Percentiles rank a stretch among this genome's conserved stretches.
Conservation (phyloP, 2,329 filamentous ascomycete species). For the Trichoderma gracile region DNA sequence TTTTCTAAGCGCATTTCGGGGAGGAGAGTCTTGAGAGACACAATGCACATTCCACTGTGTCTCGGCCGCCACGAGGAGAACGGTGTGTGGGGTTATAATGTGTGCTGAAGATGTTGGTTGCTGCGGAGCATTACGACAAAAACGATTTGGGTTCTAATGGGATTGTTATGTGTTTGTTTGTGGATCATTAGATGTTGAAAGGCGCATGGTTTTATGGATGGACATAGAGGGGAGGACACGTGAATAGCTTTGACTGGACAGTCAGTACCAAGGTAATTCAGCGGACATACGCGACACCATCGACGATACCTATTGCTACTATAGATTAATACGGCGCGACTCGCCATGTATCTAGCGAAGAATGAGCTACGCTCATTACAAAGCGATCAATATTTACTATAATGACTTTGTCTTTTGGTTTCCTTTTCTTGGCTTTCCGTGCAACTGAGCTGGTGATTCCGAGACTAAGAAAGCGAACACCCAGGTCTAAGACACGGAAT, state of each 20-base stretch:
- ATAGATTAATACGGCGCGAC: constrained; percentile 25
- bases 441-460: no score
- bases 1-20: constrained; percentile 30
- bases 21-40: not conserved
- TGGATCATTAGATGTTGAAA: not conserved
- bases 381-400: not conserved
- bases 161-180: constrained; percentile 9
- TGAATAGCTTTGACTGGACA: constrained; percentile 17
- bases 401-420: no score
- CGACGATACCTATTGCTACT: constrained; percentile 15
- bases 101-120: not conserved
- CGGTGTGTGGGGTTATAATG: not conserved
- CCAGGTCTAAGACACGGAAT: not conserved
- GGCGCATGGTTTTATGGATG: constrained; percentile 25
- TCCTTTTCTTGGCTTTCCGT: no score
- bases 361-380: constrained; percentile 8
- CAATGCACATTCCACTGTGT: constrained; percentile 17
- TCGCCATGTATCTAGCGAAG: constrained; percentile 19
- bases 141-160: constrained; percentile 6
- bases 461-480: not conserved
- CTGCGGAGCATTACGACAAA: constrained; percentile 5
- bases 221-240: constrained; percentile 23
- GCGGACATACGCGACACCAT: constrained; percentile 9
- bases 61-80: not conserved
- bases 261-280: constrained; percentile 5